Base-by-base conservation (phyloP, 192 early-diverging fungal genomes). In the Umbelopsis ramanniana region DNA sequence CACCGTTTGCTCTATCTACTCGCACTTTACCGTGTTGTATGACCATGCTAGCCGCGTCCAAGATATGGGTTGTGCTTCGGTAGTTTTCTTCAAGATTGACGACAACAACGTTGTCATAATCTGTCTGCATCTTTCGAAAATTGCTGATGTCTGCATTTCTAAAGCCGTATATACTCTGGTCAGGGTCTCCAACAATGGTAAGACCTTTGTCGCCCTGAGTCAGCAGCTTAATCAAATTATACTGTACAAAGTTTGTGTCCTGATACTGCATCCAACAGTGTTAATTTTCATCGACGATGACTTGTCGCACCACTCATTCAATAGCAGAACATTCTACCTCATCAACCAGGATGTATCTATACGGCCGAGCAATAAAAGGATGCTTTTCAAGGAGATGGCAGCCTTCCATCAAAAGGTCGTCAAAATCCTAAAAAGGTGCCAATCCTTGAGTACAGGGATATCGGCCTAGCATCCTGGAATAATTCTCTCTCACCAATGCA, bases 91-190 rank as follows among this genome's bases (percentile, higher is more conserved):
- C 60, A 54, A 78, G 50, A 19, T 52, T 21, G 8, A 70, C 46
- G 4, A 29, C 46, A 5, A 11, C 17, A 0, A 69, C 67, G 22
- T 52, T 24, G 0, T 50, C 21, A 47, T 46, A 74, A 21, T 74
- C 72, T 0, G 6, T n/a, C 6, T 43, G 43, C 68, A 73, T 73
- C 14, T 69, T 73, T 6, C 17, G 19, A 40, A 78, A 78, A 40
- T 78, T 73, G n/a, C 37, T 54, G 11, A 63, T 23, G 21, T 70
- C 68, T 1, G 76, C 76, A 46, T 69, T 70, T 50, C 76, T 43
- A 67, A 72, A 78, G 1, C 76, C 76, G 66, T 66, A 78, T 22
- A 78, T 78, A 22, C 67, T 67, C 53, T 78, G 76, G 67, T 78
- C 76, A 6, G 72, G 76, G 52, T 78, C 76, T n/a, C 76, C 76